Evolutionary conservation across 2,329 filamentous ascomycete genomes (phyloP).

Genomic region (Xylaria arbuscula): DNA sequence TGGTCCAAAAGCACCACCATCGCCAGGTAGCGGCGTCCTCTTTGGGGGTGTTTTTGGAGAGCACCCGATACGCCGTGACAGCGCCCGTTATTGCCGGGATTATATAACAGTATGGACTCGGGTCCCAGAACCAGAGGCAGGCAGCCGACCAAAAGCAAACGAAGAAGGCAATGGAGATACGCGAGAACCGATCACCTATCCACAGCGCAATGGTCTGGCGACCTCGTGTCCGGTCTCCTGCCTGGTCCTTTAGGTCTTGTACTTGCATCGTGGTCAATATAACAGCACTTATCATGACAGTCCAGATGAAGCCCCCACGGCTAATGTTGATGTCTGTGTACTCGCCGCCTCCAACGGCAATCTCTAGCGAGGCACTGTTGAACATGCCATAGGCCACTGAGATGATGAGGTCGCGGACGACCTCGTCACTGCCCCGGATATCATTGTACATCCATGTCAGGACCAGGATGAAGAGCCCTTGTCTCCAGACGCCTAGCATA

Average conservation of each 20-base stretch:
- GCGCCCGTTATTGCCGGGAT: conserved; percentile 30
- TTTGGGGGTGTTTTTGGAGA: conserved; percentile 33
- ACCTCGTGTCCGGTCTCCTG: conserved; percentile 41
- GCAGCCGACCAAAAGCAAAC: conserved; percentile 39
- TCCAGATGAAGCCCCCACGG: conserved; percentile 39
- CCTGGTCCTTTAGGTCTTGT: conserved; percentile 45
- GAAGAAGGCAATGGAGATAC: conserved; percentile 38
- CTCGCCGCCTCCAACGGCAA: conserved; percentile 41
- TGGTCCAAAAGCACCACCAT: conserved; percentile 40
- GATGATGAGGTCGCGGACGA: conserved; percentile 42
- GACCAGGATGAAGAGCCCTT: conserved; percentile 40
- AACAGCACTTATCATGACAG: conserved; percentile 40
- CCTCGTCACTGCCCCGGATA: conserved; percentile 43
- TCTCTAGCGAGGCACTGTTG: conserved; percentile 42
- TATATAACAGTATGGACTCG: conserved; percentile 27
- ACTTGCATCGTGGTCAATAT: conserved; percentile 47
- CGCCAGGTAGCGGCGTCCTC: conserved; percentile 38
- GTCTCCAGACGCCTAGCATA: conserved; percentile 39
- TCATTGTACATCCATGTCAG: conserved; percentile 47
- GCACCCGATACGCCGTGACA: conserved; percentile 31
- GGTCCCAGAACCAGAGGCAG: conserved; percentile 38
- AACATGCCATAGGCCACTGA: conserved; percentile 43
- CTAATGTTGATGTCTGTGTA: conserved; percentile 34
- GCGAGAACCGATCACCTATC: conserved; percentile 41
- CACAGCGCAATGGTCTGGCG: conserved; percentile 43